Base-by-base conservation (phyloP, 768 basidiomycete species). In the Nidularia pulvinata region DNA sequence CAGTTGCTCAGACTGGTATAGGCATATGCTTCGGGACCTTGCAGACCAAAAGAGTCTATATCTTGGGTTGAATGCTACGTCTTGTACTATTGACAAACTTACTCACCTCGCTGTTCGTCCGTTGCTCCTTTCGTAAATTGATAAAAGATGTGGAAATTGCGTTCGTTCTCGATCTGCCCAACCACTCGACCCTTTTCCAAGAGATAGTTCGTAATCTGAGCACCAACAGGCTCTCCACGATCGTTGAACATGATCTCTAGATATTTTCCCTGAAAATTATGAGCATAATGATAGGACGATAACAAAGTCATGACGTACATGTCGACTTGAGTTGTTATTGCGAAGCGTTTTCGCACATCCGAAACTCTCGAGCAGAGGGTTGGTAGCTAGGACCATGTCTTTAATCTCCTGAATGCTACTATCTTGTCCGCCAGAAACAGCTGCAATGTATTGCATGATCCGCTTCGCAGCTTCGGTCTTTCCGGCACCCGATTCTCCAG, bases 381-480 rank as follows among this genome's bases (percentile, higher is more conserved):
- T 99, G 6, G 97, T 98, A 7, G 97, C 97, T 47, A 99, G 78
- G 14, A 99, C 97, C 97, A 99, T 99, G 67, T 98, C 95, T 76
- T 98, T 98, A 69, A 98, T 95, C 70, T 96, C 89, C 68, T 97
- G 92, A 55, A 98, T 98, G 59, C 92, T 93, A 63, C 82, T 89
- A 63, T 93, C 91, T 58, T 85, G 84, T 22, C 83, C 90, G 46
- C 93, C 92, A 13, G 93, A 94, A 0, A 98, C 97, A 7, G 93
- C 97, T 13, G 97, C 97, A 61, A 99, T 96, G 65, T 99, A 99
- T 69, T 98, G 95, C 97, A 99, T 99, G 71, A 99, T 98, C 48
- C 95, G 86, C 70, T 98, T 98, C 19, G 97, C 97, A 3, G 97
- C 97, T 71, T 98, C 97, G 3, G 97, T 99, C 79, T 99, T 99